Conservation (phyloP, 2,329 filamentous ascomycete genomes). For the Cordyceps farinosa region DNA sequence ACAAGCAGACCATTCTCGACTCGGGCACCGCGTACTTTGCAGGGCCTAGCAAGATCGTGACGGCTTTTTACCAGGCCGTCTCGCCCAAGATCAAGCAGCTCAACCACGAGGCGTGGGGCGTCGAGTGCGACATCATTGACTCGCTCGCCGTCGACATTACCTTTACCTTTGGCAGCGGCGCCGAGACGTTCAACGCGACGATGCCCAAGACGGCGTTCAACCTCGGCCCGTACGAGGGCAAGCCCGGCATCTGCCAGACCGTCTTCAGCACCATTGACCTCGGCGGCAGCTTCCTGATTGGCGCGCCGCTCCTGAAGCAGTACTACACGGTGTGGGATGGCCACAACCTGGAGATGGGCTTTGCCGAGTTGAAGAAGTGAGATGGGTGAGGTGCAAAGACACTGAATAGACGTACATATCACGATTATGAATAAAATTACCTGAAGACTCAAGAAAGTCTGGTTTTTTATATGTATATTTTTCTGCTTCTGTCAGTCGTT, state of each 20-base stretch:
- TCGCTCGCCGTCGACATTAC: slow-evolving; percentile 27
- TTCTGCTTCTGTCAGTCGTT: too few species aligned
- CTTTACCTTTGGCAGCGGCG: slow-evolving; percentile 28
- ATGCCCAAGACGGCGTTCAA: slow-evolving; percentile 31
- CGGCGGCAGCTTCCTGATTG: slow-evolving; percentile 30
- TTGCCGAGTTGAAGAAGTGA: slow-evolving; percentile 21
- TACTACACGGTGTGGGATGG: slow-evolving; percentile 38
- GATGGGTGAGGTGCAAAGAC: background rate
- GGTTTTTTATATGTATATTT: too few species aligned
- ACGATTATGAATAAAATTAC: background rate
- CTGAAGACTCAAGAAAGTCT: background rate
- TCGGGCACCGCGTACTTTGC: slow-evolving; percentile 31
- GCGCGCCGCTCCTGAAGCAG: slow-evolving; percentile 31
- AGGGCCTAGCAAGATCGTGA: slow-evolving; percentile 28
- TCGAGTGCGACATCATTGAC: slow-evolving; percentile 29
- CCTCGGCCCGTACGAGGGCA: slow-evolving; percentile 29
- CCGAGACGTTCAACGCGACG: slow-evolving; percentile 26
- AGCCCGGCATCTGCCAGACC: slow-evolving; percentile 29
- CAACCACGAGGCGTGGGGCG: slow-evolving; percentile 34
- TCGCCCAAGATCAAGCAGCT: slow-evolving; percentile 30
- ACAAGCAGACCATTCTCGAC: slow-evolving; percentile 27
- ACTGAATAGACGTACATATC: background rate
- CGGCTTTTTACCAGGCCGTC: slow-evolving; percentile 30
- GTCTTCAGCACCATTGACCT: slow-evolving; percentile 26
- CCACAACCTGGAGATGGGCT: slow-evolving; percentile 26